These are phyloP conservation scores for Candida tropicalis DNA, from an alignment of 1,139 yeast species.

Conservation along the genomic window DNA sequence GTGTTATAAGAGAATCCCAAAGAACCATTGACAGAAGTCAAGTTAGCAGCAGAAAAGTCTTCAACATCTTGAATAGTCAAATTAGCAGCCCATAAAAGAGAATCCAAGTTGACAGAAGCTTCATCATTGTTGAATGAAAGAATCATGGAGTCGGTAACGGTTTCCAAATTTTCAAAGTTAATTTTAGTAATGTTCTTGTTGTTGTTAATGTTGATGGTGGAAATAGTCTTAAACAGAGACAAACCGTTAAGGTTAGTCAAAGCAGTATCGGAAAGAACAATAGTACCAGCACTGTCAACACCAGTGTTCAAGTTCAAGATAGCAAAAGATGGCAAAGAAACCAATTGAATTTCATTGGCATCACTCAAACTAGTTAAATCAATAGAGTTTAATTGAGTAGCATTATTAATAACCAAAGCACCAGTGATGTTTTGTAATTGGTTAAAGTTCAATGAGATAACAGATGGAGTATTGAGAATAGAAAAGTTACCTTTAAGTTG, in stretches of 20 bases:
- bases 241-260: constrained; percentile 41
- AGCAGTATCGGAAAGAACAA: constrained; percentile 49
- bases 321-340: constrained; percentile 49
- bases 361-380: constrained; percentile 38
- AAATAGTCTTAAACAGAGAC: constrained; percentile 35
- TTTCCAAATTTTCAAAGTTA: constrained; percentile 37
- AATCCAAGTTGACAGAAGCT: constrained; percentile 40
- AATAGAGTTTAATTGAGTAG: constrained; percentile 44
- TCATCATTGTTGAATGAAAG: constrained; percentile 48
- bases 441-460: constrained; percentile 36
- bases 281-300: constrained; percentile 34
- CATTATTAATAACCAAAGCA: constrained; percentile 37
- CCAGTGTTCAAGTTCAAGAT: constrained; percentile 41
- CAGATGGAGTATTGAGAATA: constrained; percentile 45
- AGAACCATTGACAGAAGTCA: constrained; percentile 47
- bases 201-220: constrained; percentile 45
- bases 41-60: constrained; percentile 32
- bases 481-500: constrained; percentile 38
- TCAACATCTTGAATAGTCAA: constrained; percentile 48
- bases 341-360: constrained; percentile 35
- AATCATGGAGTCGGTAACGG: constrained; percentile 40
- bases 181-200: constrained; percentile 46
- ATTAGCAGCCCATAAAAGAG: constrained; percentile 46
- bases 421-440: constrained; percentile 39
- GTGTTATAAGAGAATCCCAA: constrained; percentile 44